Base-by-base conservation (phyloP, 1,284 basidiomycete species). In the Coniferiporia weirii region DNA sequence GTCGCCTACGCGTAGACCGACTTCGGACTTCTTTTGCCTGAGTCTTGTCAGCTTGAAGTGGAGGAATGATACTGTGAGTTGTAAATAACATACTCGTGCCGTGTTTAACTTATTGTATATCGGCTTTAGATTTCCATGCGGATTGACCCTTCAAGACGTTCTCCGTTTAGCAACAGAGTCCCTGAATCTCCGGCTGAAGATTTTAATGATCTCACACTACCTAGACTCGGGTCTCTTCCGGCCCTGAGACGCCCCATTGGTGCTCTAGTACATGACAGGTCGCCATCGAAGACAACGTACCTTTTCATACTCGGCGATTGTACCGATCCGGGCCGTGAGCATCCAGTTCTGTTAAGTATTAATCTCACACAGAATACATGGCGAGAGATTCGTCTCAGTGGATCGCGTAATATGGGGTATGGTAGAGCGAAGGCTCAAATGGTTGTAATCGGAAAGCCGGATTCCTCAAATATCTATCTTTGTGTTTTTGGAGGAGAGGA, bases 401-500 rank as follows among this genome's bases (percentile, higher is more conserved):
- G 48, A n/a, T 32, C 56, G 9, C 32, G 44, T 20, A 52, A 36
- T 34, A 22, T 58, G 20, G 5, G 8, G 2, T 12, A 45, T 44
- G 56, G 50, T 20, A 20, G 56, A 13, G n/a, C 50, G 12, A 15
- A 27, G 9, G 56, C 22, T 6, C 22, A 38, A 15, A 58, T 58
- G 56, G 43, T 58, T 9, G 35, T 58, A 4, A 35, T 27, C 8
- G 56, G 56, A 13, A n/a, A 46, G 4, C 12, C 51, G 9, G 35
- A 50, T 7, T 27, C 17, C 7, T 9, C 19, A 3, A 48, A 57
- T 8, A 15, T 52, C 4, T 52, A 35, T 52, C 50, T 58, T 5
- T 46, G 40, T 35, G 43, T 58, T n/a, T 58, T 58, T 20, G 56
- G 56, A 4, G 56, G 56, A 15, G 34, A 51, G 9, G 49, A 52